These are phyloP conservation scores for Tulasnella sp. DNA, from an alignment of 768 basidiomycete species.

Conservation along the genomic window DNA sequence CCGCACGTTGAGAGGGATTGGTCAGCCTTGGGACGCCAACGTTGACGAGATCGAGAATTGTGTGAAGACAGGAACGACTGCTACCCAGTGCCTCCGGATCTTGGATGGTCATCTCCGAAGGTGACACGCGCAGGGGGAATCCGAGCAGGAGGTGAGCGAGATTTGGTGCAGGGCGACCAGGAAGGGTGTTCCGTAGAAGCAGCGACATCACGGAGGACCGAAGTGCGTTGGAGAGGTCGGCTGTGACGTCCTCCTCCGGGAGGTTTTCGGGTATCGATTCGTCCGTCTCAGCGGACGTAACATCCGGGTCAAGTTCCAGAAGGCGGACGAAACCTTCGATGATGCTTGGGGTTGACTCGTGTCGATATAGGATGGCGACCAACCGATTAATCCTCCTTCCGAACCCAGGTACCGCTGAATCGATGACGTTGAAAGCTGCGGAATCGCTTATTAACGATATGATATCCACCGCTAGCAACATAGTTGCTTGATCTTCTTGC, in stretches of 20 bases:
- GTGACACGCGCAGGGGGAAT: constrained; percentile 59
- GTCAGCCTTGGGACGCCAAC: constrained; percentile 64
- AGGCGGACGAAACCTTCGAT: constrained; percentile 74
- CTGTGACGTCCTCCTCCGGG: constrained; percentile 18
- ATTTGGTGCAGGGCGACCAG: constrained; percentile 69
- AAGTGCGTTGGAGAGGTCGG: constrained; percentile 60
- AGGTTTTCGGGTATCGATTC: constrained; percentile 30
- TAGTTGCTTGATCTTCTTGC: constrained; percentile 67
- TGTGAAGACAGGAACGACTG: constrained; percentile 72
- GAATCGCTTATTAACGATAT: constrained; percentile 68
- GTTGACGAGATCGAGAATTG: constrained; percentile 77
- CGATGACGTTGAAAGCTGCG: constrained; percentile 52
- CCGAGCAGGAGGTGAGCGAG: constrained; percentile 82
- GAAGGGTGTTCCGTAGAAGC: constrained; percentile 74
- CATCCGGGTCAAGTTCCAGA: constrained; percentile 63
- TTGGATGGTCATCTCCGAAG: constrained; percentile 67
- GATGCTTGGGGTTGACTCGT: constrained; percentile 83
- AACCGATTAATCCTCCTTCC: constrained; percentile 60
- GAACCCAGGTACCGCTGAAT: constrained; percentile 45
- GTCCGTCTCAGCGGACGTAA: constrained; percentile 62
- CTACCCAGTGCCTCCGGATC: constrained; percentile 77
- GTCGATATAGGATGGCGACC: constrained; percentile 76
- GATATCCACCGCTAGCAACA: constrained; percentile 76
- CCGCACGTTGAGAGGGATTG: constrained; percentile 42
- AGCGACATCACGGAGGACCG: constrained; percentile 78